Percentiles rank a stretch among this genome's conserved stretches.
Conservation (phyloP, 179 eudicot genomes). For the Corrigiola litoralis region DNA sequence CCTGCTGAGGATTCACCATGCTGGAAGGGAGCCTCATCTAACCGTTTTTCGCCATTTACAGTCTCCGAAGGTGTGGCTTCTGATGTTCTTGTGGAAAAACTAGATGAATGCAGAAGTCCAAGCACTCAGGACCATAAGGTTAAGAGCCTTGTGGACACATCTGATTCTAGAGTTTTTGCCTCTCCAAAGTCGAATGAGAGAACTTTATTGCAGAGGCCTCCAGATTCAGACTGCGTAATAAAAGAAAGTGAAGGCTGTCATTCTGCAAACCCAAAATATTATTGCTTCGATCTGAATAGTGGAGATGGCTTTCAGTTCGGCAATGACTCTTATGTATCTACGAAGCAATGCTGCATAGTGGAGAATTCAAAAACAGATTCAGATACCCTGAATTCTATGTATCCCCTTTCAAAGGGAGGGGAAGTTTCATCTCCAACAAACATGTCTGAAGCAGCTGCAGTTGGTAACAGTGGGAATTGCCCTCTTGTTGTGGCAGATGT, state of each 20-base stretch:
- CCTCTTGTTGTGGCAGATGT: constrained; percentile 20
- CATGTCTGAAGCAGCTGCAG: constrained; percentile 8
- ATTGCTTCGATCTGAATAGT: constrained; percentile 24
- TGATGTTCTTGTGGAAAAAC: constrained; percentile 22
- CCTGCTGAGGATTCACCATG: constrained; percentile 91
- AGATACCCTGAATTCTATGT: constrained; percentile 20
- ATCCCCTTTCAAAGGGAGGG: constrained; percentile 1
- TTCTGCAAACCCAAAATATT: constrained; percentile 8
- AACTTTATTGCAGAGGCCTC: constrained; percentile 14
- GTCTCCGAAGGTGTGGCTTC: constrained; percentile 29
- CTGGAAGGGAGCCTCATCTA: constrained; percentile 85
- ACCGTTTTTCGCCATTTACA: constrained; percentile 39
- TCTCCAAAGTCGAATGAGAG: constrained; percentile 12
- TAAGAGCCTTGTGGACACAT: constrained; percentile 13
- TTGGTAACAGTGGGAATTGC: constrained; percentile 17
- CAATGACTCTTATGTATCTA: constrained; percentile 16
- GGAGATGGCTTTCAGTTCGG: constrained; percentile 26
- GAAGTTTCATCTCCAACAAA: constrained; percentile 20
- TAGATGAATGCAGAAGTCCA: constrained; percentile 29
- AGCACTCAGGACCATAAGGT: constrained; percentile 26
- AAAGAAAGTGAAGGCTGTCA: constrained; percentile 12
- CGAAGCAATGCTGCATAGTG: constrained; percentile 9
- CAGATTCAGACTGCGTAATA: constrained; percentile 1
- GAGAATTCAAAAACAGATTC: constrained; percentile 24
- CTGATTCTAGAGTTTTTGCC: constrained; percentile 20